phyloP scores from a whole-genome alignment of 2,329 filamentous ascomycete genomes.

The Uncinocarpus reesii region DNA sequence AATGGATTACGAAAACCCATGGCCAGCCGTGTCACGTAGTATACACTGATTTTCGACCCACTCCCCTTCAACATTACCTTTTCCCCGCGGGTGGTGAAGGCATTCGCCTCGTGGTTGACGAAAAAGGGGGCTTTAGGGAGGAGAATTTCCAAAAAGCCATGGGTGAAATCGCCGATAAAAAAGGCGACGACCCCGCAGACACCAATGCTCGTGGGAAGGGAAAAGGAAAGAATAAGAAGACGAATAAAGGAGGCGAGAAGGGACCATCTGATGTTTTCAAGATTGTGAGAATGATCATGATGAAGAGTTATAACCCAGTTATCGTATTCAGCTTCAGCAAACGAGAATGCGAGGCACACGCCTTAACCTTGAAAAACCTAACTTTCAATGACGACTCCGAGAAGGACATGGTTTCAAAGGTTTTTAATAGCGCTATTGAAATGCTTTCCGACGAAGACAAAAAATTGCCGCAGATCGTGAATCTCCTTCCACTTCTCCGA shows the following conservation, averaged over 20 bases:
- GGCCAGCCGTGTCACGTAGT: constrained; percentile 97
- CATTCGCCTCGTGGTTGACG: constrained; percentile 88
- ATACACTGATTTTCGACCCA: constrained; percentile 96
- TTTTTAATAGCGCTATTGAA: constrained; percentile 87
- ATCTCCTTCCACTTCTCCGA: constrained; percentile 78
- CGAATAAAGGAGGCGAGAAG: constrained; percentile 71
- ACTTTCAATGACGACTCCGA: constrained; percentile 95
- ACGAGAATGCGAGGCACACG: constrained; percentile 84
- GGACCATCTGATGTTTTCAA: constrained; percentile 80
- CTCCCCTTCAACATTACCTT: constrained; percentile 94
- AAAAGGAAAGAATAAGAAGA: constrained; percentile 83
- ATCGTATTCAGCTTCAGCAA: constrained; percentile 99
- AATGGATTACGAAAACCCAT: constrained; percentile 98
- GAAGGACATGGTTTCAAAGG: constrained; percentile 85
- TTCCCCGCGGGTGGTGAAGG: constrained; percentile 88
- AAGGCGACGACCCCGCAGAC: constrained; percentile 73
- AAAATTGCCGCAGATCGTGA: constrained; percentile 75
- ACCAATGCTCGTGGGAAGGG: constrained; percentile 70
- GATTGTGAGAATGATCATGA: constrained; percentile 98
- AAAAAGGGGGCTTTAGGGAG: constrained; percentile 91
- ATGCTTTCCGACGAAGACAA: constrained; percentile 88
- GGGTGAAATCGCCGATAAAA: constrained; percentile 75
- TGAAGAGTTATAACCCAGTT: constrained; percentile 92
- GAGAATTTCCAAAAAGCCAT: constrained; percentile 97
- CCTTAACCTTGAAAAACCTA: constrained; percentile 73